Evolutionary conservation across 1,284 basidiomycete species (phyloP).

Genomic region (Puccinia horiana): DNA sequence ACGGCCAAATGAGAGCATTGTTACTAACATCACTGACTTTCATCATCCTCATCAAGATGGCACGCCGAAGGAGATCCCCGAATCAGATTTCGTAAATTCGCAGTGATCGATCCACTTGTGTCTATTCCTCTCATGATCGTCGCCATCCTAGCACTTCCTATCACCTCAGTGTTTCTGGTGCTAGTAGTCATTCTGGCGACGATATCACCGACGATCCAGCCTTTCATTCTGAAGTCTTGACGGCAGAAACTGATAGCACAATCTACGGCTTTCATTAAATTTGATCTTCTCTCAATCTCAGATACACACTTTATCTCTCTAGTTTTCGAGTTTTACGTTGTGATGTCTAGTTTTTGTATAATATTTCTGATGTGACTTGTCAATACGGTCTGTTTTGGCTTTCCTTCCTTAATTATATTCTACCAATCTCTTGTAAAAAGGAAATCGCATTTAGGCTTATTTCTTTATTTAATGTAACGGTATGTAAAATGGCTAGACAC

Average conservation of each 20-base stretch:
- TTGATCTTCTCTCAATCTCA: neutral
- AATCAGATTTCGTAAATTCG: neutral
- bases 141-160: neutral
- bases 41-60: neutral
- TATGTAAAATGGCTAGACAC: too few species aligned
- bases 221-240: neutral
- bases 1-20: neutral
- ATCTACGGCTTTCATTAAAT: slow-evolving; percentile 19
- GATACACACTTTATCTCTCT: neutral
- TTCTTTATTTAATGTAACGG: too few species aligned
- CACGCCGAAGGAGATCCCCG: neutral
- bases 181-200: neutral
- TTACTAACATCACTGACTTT: neutral
- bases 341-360: neutral
- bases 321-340: neutral
- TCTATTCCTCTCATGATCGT: neutral
- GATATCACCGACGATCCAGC: neutral
- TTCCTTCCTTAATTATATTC: too few species aligned
- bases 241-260: neutral
- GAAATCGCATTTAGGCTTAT: too few species aligned
- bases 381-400: too few species aligned
- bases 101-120: neutral
- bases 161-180: neutral
- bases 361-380: too few species aligned
- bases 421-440: too few species aligned